Conservation (phyloP, 257 asterid genomes). For the Ehretia macrophylla region DNA sequence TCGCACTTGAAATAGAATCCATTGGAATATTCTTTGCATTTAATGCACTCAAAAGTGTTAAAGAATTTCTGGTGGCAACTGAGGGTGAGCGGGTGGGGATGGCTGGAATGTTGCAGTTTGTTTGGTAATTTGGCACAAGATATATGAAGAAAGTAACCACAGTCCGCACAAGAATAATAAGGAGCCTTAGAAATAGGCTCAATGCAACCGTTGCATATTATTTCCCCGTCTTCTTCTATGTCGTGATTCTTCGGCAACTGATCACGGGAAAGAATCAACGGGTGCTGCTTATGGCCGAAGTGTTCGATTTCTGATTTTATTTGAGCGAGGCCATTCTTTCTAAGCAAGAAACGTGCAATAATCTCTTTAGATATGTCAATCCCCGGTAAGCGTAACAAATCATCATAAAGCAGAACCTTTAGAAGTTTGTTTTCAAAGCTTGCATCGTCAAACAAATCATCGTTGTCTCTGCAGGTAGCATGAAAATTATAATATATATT, state of each 20-base stretch:
- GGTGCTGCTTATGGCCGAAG: neutral
- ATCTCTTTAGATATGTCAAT: neutral
- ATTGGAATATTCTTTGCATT: neutral
- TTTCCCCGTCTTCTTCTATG: neutral
- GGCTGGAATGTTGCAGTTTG: neutral
- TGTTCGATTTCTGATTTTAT: neutral
- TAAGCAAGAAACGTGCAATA: neutral
- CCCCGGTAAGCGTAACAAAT: neutral
- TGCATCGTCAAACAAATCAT: neutral
- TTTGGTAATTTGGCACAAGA: neutral
- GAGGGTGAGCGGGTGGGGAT: neutral
- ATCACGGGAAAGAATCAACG: neutral
- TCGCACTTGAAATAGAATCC: neutral
- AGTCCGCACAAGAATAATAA: neutral
- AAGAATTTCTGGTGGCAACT: neutral
- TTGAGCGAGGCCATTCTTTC: neutral
- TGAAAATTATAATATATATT: no score
- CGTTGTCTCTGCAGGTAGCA: no score
- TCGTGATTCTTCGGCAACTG: neutral
- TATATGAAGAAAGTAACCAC: neutral
- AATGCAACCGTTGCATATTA: neutral
- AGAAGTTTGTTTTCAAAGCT: neutral
- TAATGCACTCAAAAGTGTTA: neutral
- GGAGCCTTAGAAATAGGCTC: neutral
- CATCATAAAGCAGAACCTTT: neutral